Base-by-base conservation (phyloP, 495 filamentous ascomycete genomes). In the Niebla homalea region DNA sequence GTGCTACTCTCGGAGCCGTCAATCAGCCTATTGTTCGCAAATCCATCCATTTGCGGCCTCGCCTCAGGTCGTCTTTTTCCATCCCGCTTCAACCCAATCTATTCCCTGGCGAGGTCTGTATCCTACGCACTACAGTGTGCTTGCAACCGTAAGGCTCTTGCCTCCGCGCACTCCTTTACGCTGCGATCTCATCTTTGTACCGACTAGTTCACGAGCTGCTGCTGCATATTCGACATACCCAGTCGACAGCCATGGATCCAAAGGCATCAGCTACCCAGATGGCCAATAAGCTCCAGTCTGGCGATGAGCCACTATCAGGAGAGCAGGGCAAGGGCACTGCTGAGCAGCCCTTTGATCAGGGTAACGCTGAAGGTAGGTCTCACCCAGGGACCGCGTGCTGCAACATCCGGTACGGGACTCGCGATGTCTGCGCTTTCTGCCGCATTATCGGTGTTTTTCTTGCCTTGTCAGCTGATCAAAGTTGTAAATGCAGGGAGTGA, bases 281-380 rank as follows among this genome's bases (percentile, higher is more conserved):
- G 25, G 25, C 19, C 25, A 35, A 26, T 14, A 48, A 48, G 29
- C 25, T 48, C 19, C 37, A 52, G 26, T 56, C 54, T 4, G 54
- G 54, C 37, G 38, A 56, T 23, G 54, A 56, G 36, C 54, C 54
- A 4, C 16, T 56, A 8, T 56, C 54, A 5, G 54, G 54, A 14
- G 45, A 56, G 8, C 25, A 49, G 25, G 54, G 54, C 4, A 14
- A 25, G 4, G 54, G 54, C 8, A 56, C 39, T 2, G 43, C 25
- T 18, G 42, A 38, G 4, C 49, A 56, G 35, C 54, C 54, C 15
- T 56, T 32, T 25, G 54, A 56, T 37, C 37, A 44, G 39, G 54
- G 54, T 5, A 56, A 56, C 39, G 36, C 44, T 10, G 54, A 44
- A 36, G 54, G 54, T 56, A 29, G 35, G 53, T 36, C 39, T 42